These are phyloP conservation scores for Metschnikowia henanensis DNA, from an alignment of 805 yeast genomes.

Conservation along the genomic window DNA sequence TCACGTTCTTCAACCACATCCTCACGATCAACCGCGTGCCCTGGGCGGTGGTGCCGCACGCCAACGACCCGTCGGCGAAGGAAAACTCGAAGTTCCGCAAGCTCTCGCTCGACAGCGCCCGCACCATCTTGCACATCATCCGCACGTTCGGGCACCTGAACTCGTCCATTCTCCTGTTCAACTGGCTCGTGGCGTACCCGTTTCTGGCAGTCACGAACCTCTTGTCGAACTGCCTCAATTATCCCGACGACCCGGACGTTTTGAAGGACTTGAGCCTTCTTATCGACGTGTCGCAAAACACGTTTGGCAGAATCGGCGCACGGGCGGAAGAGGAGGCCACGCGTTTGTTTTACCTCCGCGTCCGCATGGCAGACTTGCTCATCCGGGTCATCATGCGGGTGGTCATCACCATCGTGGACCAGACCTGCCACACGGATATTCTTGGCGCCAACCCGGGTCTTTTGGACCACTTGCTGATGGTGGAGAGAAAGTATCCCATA, in stretches of 20 bases:
- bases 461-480: constrained; percentile 17
- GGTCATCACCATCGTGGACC: constrained; percentile 23
- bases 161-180: constrained; percentile 24
- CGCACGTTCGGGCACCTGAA: constrained; percentile 21
- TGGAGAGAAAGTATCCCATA: constrained; percentile 22
- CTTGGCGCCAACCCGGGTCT: constrained; percentile 19
- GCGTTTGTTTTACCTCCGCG: constrained; percentile 14
- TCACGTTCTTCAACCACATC: constrained; percentile 35
- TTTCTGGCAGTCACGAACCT: constrained; percentile 32
- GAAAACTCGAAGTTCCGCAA: constrained; percentile 26
- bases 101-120: constrained; percentile 34
- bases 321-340: constrained; percentile 11
- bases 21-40: constrained; percentile 39
- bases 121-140: constrained; percentile 34
- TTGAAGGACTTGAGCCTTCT: constrained; percentile 31
- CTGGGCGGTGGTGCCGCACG: constrained; percentile 23
- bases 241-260: constrained; percentile 29
- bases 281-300: constrained; percentile 23
- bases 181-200: constrained; percentile 36
- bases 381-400: constrained; percentile 24
- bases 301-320: constrained; percentile 14
- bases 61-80: constrained; percentile 13
- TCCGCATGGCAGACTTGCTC: constrained; percentile 21
- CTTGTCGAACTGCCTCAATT: constrained; percentile 30
- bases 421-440: constrained; percentile 18